Conservation (phyloP, 768 basidiomycete species). For the Hortiboletus flavorubellus region DNA sequence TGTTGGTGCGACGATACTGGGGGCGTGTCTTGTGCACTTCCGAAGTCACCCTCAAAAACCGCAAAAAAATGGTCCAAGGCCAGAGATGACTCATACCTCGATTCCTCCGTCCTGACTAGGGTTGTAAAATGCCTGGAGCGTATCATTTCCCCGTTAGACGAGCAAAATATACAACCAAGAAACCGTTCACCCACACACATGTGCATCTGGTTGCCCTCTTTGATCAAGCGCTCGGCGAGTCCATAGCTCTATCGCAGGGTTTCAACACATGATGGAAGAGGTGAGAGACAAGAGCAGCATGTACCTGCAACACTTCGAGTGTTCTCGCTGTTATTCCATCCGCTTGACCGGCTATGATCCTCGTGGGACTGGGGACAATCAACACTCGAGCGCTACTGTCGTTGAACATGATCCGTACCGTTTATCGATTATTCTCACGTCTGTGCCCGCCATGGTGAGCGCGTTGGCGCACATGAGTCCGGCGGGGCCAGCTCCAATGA, state of each 20-base stretch:
- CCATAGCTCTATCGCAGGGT: not conserved
- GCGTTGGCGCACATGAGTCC: slow-evolving; percentile 69
- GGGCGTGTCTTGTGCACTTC: slow-evolving; percentile 57
- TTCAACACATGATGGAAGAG: not conserved
- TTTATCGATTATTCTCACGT: slow-evolving; percentile 47
- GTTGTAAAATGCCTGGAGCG: slow-evolving; percentile 49
- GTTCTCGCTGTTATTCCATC: slow-evolving; percentile 49
- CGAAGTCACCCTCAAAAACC: not conserved
- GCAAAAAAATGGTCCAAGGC: not conserved
- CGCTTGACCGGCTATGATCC: slow-evolving; percentile 45
- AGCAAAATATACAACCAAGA: not conserved
- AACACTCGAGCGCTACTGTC: not conserved
- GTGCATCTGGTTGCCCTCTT: slow-evolving; percentile 63
- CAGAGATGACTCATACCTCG: slow-evolving; percentile 37
- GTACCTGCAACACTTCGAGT: slow-evolving; percentile 30
- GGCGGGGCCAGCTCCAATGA: slow-evolving; percentile 49
- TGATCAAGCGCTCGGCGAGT: slow-evolving; percentile 45
- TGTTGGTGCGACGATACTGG: slow-evolving; percentile 46
- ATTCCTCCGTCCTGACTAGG: slow-evolving; percentile 57
- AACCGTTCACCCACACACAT: slow-evolving; percentile 46
- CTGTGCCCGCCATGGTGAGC: slow-evolving; percentile 40
- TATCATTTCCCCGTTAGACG: too few relatives aligned
- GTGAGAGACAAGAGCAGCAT: too few relatives aligned
- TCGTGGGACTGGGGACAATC: slow-evolving; percentile 31
- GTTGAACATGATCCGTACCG: slow-evolving; percentile 26